phyloP scores from a whole-genome alignment of 2,329 filamentous ascomycete species.

The Fusarium pseudonygamai region DNA sequence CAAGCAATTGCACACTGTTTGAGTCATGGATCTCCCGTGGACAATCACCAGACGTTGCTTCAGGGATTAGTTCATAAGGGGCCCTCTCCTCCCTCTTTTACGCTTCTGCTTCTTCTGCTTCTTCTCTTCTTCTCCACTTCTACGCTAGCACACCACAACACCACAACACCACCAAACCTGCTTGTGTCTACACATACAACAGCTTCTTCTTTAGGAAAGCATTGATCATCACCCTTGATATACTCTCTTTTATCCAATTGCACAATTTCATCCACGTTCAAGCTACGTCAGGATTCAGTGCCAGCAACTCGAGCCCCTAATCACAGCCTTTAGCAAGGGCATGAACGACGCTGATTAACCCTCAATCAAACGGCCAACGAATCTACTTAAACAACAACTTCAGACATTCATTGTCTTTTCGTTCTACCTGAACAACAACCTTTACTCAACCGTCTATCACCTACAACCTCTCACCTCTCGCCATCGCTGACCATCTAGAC shows the following conservation, averaged over 20 bases:
- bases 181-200: neutral
- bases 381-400: neutral
- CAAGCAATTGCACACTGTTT: constrained; percentile 18
- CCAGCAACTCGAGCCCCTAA: neutral
- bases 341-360: constrained; percentile 14
- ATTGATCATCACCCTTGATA: neutral
- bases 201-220: neutral
- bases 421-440: neutral
- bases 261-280: constrained; percentile 6
- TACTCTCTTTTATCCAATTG: neutral
- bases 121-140: neutral
- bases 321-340: neutral
- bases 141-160: neutral
- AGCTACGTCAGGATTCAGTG: constrained; percentile 1
- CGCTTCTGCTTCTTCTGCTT: neutral
- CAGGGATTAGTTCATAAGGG: constrained; percentile 10
- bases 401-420: neutral
- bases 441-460: neutral
- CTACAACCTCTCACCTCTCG: neutral
- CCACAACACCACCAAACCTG: neutral
- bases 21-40: constrained; percentile 21
- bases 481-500: neutral
- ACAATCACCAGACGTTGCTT: constrained; percentile 14
- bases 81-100: neutral
- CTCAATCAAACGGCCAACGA: neutral